Percentiles rank a stretch among this genome's conserved stretches.
Evolutionary conservation across 2,329 filamentous ascomycete species (phyloP).

Genomic region (Nemania serpens): DNA sequence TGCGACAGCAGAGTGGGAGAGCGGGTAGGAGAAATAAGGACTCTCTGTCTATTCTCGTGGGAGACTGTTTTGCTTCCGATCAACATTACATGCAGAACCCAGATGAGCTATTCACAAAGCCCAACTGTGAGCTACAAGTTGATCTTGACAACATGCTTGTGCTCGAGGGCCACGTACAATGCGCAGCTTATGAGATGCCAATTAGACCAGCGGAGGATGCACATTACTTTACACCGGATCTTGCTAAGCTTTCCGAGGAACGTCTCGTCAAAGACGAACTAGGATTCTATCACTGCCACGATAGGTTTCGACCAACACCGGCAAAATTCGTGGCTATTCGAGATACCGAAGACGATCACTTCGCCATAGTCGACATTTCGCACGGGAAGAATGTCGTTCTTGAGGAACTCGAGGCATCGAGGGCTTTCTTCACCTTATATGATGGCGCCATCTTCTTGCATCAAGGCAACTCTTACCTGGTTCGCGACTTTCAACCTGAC

Average conservation of each 20-base stretch:
- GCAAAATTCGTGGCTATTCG: constrained; percentile 85
- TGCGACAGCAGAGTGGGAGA: constrained; percentile 91
- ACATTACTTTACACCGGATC: constrained; percentile 76
- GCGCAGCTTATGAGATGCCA: constrained; percentile 93
- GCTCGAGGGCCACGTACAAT: constrained; percentile 92
- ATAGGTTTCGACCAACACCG: constrained; percentile 83
- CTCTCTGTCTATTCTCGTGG: constrained; percentile 86
- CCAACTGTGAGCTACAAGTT: constrained; percentile 86
- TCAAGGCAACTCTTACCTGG: constrained; percentile 90
- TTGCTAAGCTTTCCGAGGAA: constrained; percentile 72
- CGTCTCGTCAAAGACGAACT: constrained; percentile 73
- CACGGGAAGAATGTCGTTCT: constrained; percentile 82
- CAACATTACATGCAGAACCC: constrained; percentile 98
- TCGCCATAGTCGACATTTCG: constrained; percentile 89
- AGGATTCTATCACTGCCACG: constrained; percentile 89
- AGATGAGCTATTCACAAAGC: constrained; percentile 88
- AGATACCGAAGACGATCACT: constrained; percentile 87
- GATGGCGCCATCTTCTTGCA: constrained; percentile 97
- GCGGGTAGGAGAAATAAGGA: constrained; percentile 93
- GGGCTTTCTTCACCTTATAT: constrained; percentile 95
- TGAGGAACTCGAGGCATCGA: constrained; percentile 92
- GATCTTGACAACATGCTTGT: constrained; percentile 92
- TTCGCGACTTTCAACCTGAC: constrained; percentile 85
- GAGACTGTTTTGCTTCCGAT: constrained; percentile 87
- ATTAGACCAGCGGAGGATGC: constrained; percentile 77